Evolutionary conservation across 2,329 filamentous ascomycete genomes (phyloP).

Genomic region (Sporothrix euskadiensis): DNA sequence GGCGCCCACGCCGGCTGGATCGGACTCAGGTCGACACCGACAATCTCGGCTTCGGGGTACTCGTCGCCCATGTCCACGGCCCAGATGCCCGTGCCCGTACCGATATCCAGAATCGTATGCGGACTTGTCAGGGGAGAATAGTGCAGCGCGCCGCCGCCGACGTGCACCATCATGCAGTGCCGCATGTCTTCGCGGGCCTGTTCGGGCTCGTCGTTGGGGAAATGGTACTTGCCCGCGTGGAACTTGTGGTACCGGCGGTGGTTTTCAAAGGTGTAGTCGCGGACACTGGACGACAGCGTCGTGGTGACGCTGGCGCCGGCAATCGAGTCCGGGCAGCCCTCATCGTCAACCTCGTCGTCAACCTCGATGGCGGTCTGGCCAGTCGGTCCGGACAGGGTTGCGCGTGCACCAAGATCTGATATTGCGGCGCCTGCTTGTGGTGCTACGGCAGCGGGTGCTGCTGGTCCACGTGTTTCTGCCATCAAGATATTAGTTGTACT

Average conservation of each 20-base stretch:
- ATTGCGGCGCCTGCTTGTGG: not conserved
- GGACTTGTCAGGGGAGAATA: slow-evolving; percentile 47
- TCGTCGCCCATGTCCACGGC: slow-evolving; percentile 34
- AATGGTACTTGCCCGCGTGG: slow-evolving; percentile 35
- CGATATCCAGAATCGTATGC: slow-evolving; percentile 36
- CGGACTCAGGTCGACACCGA: slow-evolving; percentile 48
- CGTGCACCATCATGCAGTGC: slow-evolving; percentile 53
- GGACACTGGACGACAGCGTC: slow-evolving; percentile 35
- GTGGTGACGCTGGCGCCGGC: slow-evolving; percentile 30
- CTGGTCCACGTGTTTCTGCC: not conserved
- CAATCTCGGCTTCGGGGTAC: slow-evolving; percentile 44
- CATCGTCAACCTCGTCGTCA: slow-evolving; percentile 30
- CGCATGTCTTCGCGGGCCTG: slow-evolving; percentile 51
- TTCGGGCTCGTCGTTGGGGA: slow-evolving; percentile 47
- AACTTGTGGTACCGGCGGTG: slow-evolving; percentile 37
- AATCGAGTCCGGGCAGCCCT: slow-evolving; percentile 25
- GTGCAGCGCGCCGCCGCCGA: slow-evolving; percentile 52
- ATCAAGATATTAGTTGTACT: not conserved
- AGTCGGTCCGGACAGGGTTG: not conserved
- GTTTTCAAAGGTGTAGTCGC: slow-evolving; percentile 37
- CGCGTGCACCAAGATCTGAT: not conserved
- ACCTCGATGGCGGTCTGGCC: slow-evolving; percentile 25
- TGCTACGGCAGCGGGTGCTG: not conserved
- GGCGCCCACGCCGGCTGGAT: slow-evolving; percentile 52
- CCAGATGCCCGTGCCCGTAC: slow-evolving; percentile 38